A percentile compares a stretch with the other conserved stretches of the same genome.
Conservation (phyloP, 495 filamentous ascomycete species). For the Aspergillus bridgeri region DNA sequence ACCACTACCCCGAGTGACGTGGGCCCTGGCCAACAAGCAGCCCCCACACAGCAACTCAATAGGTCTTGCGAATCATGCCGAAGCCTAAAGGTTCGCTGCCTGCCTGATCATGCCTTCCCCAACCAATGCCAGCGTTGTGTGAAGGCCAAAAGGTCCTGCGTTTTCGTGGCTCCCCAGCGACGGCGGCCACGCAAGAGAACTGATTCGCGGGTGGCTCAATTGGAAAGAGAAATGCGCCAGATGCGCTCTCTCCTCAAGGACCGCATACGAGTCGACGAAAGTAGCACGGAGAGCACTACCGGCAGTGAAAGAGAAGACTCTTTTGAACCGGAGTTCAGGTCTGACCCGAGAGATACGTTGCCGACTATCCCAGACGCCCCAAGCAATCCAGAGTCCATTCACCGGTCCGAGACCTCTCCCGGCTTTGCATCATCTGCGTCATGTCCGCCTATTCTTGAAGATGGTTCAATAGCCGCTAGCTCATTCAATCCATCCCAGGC, state of each 20-base stretch:
- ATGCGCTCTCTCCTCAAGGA: constrained; percentile 45
- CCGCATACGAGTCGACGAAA: constrained; percentile 31
- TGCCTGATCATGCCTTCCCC: constrained; percentile 58
- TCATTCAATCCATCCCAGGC: constrained; percentile 19
- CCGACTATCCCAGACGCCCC: constrained; percentile 22
- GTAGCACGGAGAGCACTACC: constrained; percentile 27
- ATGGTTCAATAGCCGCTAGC: constrained; percentile 13
- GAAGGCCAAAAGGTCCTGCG: constrained; percentile 69
- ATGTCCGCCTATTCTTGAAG: constrained; percentile 14
- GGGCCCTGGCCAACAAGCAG: constrained; percentile 14
- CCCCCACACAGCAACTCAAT: constrained; percentile 40
- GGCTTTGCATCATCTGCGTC: constrained; percentile 22
- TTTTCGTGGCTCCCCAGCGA: constrained; percentile 74
- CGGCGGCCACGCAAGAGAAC: constrained; percentile 80
- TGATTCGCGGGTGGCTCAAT: constrained; percentile 78
- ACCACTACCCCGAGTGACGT: constrained; percentile 35
- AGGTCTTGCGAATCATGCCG: constrained; percentile 86
- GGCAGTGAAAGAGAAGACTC: constrained; percentile 27
- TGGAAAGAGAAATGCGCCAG: constrained; percentile 84
- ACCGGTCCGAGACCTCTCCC: constrained; percentile 29
- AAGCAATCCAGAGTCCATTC: constrained; percentile 19
- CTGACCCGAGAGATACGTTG: constrained; percentile 8
- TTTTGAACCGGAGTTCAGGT: constrained; percentile 19
- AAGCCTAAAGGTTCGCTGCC: constrained; percentile 79
- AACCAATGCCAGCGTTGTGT: constrained; percentile 74